A percentile compares a stretch with the other conserved stretches of the same genome.
Conservation (phyloP, 2,329 filamentous ascomycete species). For the Cucurbitaria berberidis region DNA sequence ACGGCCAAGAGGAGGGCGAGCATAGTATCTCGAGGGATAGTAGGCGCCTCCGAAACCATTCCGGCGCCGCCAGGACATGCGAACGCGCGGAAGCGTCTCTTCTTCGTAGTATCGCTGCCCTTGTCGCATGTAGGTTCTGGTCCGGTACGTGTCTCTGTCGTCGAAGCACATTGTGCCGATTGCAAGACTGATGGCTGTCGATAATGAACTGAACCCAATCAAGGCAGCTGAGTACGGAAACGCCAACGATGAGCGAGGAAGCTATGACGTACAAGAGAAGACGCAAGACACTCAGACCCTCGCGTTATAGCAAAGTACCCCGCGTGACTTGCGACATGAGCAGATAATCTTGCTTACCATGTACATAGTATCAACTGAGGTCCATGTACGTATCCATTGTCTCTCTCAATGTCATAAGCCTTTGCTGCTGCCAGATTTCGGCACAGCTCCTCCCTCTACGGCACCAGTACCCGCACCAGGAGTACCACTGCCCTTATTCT, state of each 20-base stretch:
- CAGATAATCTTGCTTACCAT: slow-evolving; percentile 1
- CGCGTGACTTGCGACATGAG: background rate
- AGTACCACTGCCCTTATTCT: slow-evolving; percentile 28
- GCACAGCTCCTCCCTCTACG: slow-evolving; percentile 37
- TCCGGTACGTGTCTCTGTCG: slow-evolving; percentile 25
- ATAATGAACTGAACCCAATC: no score
- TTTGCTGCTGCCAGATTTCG: slow-evolving; percentile 27
- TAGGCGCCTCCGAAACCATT: slow-evolving; percentile 31
- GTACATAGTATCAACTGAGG: background rate
- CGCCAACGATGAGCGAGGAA: slow-evolving; percentile 1
- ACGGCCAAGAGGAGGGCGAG: slow-evolving; percentile 17
- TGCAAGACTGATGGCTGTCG: background rate
- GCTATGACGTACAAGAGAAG: slow-evolving; percentile 1
- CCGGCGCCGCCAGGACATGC: slow-evolving; percentile 26
- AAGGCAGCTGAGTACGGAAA: background rate
- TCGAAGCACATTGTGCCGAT: slow-evolving; percentile 34
- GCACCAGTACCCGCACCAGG: slow-evolving; percentile 43
- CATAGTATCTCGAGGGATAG: slow-evolving; percentile 38
- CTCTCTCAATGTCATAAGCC: background rate
- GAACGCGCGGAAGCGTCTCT: slow-evolving; percentile 8
- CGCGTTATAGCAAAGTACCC: background rate
- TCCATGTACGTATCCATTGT: background rate
- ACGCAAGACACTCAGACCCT: background rate
- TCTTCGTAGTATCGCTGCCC: slow-evolving; percentile 17
- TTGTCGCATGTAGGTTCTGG: slow-evolving; percentile 19